Evolutionary conservation across 768 basidiomycete genomes (phyloP).

Genomic region (Pleurotus citrinopileatus): DNA sequence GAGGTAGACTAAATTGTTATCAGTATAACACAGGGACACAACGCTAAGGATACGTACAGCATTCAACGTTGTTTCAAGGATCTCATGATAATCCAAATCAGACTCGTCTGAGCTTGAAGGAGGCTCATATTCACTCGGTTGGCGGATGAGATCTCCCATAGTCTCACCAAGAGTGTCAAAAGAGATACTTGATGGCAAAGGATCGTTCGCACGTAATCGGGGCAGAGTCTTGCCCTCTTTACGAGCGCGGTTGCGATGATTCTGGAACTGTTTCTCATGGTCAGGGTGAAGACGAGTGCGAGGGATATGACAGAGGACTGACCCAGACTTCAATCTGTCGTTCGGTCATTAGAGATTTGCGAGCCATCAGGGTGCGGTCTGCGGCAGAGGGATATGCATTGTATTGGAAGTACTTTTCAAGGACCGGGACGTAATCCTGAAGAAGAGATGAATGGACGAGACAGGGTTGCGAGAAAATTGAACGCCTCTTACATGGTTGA

Average conservation of each 20-base stretch:
- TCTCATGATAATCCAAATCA: too few species aligned
- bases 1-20: too few species aligned
- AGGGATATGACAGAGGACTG: conserved; percentile 10
- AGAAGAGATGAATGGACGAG: not conserved
- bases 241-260: conserved; percentile 41
- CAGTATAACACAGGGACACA: too few species aligned
- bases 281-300: not conserved
- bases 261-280: conserved; percentile 44
- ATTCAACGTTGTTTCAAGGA: too few species aligned
- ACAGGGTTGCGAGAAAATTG: not conserved
- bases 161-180: conserved; percentile 22
- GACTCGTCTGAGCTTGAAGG: conserved; percentile 11
- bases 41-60: too few species aligned
- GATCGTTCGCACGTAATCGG: conserved; percentile 17
- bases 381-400: conserved; percentile 44
- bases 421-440: conserved; percentile 43
- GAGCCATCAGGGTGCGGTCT: conserved; percentile 38
- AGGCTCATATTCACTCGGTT: conserved; percentile 13
- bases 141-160: conserved; percentile 25
- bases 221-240: conserved; percentile 23
- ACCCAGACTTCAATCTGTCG: conserved; percentile 59
- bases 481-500: conserved; percentile 22
- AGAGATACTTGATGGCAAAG: conserved; percentile 18
- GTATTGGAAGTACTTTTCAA: conserved; percentile 45
- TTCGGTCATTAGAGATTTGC: conserved; percentile 38